Base-by-base conservation (phyloP, 2,329 filamentous ascomycete species). In the Microsporum audouinii region DNA sequence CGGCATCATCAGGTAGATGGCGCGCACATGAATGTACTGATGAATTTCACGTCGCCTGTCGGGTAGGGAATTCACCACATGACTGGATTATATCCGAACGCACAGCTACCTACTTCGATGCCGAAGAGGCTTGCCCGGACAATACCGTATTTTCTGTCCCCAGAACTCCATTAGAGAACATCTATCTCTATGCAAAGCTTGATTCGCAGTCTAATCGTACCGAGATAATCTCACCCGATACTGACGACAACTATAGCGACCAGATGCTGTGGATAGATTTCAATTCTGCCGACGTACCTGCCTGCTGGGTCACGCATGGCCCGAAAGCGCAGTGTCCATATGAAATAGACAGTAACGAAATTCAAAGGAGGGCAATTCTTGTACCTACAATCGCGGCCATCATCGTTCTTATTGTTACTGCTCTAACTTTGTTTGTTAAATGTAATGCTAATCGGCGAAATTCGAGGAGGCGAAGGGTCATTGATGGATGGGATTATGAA, bases 401-500 rank as follows among this genome's bases (percentile, higher is more conserved):
- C 3, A 81, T 88, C 27, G 82, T 87, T 1, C 77, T 85, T 56
- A 74, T 86, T 17, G 71, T 85, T n/a, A 79, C 82, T 0, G 80
- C 78, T 0, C 69, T 86, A 67, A 86, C 83, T 0, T 70, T 86
- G 10, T 83, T 86, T 64, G 80, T 84, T 57, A 87, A 87, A 68
- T 85, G 82, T 68, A 84, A 83, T 63, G 79, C 82, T 3, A 86
- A 86, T 69, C 71, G 84, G 62, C 76, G 77, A 47, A 80, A 79
- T 65, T 80, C 77, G 53, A 76, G 78, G 64, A 77, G 78, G 55
- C 75, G 76, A 31, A 78, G 80, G 66, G 75, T 81, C 56, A 75
- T 77, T 62, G 71, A 76, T 59, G 82, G 82, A 1, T 85, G 83
- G 80, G 82, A 86, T 66, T 87, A 88, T 73, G 85, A 88, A 69